These are phyloP conservation scores for Fragaria nilgerrensis DNA, from an alignment of 306 rosid genomes.

Conservation along the genomic window DNA sequence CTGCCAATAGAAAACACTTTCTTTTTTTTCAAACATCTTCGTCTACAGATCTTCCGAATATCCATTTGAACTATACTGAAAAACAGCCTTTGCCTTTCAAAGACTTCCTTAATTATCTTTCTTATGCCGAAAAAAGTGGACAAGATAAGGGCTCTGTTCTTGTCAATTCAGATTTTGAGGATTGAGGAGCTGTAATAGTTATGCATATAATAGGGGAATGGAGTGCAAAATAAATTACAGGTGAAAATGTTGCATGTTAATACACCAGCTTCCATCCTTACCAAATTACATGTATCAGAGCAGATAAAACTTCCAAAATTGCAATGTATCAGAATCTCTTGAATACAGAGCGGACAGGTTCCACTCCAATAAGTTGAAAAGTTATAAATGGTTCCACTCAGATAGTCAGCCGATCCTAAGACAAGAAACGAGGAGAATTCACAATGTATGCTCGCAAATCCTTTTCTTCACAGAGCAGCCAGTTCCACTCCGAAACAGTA, in stretches of 20 bases:
- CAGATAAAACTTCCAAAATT: conserved; percentile 2
- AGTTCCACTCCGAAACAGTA: conserved; percentile 26
- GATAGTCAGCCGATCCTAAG: conserved; percentile 21
- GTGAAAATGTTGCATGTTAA: not conserved
- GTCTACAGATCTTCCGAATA: too few relatives aligned
- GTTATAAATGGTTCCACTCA: conserved; percentile 6
- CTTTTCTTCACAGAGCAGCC: conserved; percentile 4
- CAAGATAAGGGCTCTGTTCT: not conserved
- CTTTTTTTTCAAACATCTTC: too few relatives aligned
- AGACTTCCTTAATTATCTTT: not conserved
- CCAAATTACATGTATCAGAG: not conserved
- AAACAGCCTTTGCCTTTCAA: not conserved
- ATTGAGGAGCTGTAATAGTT: not conserved
- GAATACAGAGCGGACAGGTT: conserved; percentile 5
- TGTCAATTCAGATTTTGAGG: not conserved
- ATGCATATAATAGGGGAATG: not conserved
- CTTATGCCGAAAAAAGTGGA: not conserved
- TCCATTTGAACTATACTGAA: not conserved
- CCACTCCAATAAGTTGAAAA: conserved; percentile 29
- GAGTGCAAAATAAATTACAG: not conserved
- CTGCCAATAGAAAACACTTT: too few relatives aligned
- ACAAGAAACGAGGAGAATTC: conserved; percentile 15
- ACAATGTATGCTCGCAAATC: not conserved
- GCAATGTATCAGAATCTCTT: conserved; percentile 1
- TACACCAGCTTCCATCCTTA: not conserved